Evolutionary conservation across 2,329 filamentous ascomycete genomes (phyloP).

Genomic region (Diaporthe aspalathi): DNA sequence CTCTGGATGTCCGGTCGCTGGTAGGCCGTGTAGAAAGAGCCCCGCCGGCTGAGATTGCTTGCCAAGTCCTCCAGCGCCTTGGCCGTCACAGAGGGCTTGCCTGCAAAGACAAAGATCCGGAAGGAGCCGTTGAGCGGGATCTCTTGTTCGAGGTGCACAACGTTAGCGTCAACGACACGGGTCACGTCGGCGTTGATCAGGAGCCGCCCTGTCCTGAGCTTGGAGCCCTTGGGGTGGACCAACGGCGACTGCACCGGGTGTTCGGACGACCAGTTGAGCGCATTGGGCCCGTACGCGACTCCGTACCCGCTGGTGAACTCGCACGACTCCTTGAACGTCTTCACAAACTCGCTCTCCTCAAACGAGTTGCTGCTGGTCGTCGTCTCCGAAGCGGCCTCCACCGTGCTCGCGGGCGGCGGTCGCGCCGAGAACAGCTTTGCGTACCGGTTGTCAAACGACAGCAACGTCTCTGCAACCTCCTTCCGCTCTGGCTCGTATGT

Average conservation of each 20-base stretch:
- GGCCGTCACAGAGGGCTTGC: constrained; percentile 68
- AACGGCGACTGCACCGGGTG: constrained; percentile 79
- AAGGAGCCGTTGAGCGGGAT: constrained; percentile 90
- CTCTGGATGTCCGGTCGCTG: constrained; percentile 68
- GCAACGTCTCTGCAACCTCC: constrained; percentile 82
- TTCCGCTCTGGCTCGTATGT: constrained; percentile 92
- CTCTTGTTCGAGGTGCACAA: constrained; percentile 90
- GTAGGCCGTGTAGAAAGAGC: constrained; percentile 79
- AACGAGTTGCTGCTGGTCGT: background rate
- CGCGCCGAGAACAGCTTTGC: constrained; percentile 89
- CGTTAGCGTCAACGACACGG: constrained; percentile 87
- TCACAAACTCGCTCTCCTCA: constrained; percentile 83
- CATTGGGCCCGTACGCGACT: constrained; percentile 84
- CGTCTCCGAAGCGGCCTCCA: constrained; percentile 71
- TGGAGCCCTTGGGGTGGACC: constrained; percentile 74
- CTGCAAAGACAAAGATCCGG: constrained; percentile 88
- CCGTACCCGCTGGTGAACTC: constrained; percentile 95
- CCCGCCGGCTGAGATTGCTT: constrained; percentile 69
- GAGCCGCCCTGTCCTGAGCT: constrained; percentile 78
- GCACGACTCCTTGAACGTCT: constrained; percentile 90
- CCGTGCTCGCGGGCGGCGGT: constrained; percentile 77
- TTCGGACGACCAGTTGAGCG: constrained; percentile 82
- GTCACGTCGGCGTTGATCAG: constrained; percentile 85
- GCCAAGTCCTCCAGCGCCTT: constrained; percentile 78
- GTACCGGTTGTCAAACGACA: constrained; percentile 90